These are phyloP conservation scores for Ogataea dorogensis DNA, from an alignment of 805 yeast species.

Conservation along the genomic window DNA sequence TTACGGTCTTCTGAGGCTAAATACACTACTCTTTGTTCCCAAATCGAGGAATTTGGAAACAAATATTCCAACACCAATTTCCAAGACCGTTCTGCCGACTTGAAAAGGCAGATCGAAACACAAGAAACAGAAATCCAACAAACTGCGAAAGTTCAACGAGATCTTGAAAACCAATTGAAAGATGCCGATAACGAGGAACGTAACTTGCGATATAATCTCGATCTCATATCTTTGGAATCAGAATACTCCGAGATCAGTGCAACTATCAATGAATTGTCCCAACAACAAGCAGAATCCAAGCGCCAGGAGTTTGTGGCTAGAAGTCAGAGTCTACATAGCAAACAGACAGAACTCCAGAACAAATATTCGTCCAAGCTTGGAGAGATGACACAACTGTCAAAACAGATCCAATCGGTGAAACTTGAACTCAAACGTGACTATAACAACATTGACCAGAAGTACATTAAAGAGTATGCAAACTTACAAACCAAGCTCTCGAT, in stretches of 20 bases:
- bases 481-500: slow-evolving; percentile 74
- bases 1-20: slow-evolving; percentile 42
- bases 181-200: slow-evolving; percentile 64
- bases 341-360: slow-evolving; percentile 56
- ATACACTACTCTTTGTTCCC: slow-evolving; percentile 42
- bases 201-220: slow-evolving; percentile 46
- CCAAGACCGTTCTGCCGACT: slow-evolving; percentile 15
- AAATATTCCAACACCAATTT: slow-evolving; percentile 12
- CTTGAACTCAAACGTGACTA: slow-evolving; percentile 70
- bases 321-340: slow-evolving; percentile 48
- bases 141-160: slow-evolving; percentile 49
- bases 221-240: slow-evolving; percentile 43
- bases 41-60: slow-evolving; percentile 37
- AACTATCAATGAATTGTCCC: slow-evolving; percentile 34
- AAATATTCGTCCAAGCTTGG: slow-evolving; percentile 76
- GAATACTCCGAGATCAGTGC: slow-evolving; percentile 30
- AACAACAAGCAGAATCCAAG: slow-evolving; percentile 51
- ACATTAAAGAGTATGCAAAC: slow-evolving; percentile 69
- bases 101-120: slow-evolving; percentile 21
- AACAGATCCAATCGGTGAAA: slow-evolving; percentile 56
- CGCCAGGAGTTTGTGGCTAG: slow-evolving; percentile 60
- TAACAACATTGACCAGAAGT: slow-evolving; percentile 59
- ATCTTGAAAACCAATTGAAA: slow-evolving; percentile 49
- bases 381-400: slow-evolving; percentile 78
- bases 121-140: slow-evolving; percentile 33